Evolutionary conservation across 306 rosid genomes (phyloP), one percentile per base, ranked within the genome.

Genomic region (Argentina anserina): DNA sequence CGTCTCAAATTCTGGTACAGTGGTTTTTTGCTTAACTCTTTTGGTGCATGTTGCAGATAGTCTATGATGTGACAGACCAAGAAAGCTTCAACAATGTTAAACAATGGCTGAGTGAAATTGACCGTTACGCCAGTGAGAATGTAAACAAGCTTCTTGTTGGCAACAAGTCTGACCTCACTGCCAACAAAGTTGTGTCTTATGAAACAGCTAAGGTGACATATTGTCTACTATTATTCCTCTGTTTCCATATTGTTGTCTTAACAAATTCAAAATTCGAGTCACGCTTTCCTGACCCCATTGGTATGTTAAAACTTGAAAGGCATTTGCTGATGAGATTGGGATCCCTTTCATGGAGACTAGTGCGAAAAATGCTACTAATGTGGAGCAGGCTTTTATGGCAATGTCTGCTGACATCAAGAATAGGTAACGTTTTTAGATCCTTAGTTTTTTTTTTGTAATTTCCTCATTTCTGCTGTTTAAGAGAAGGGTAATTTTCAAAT

Each of bases 61-160:
- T 85, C 21, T 85, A 85, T 72, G 89, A 85, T 37, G 89, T 85
- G 65, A 85, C 89, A 0, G 87, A 85, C 81, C 87, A 85, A 76
- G 89, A 85, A 53, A 85, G 89, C 80, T 85, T 85, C 55, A 79
- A 82, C 41, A 77, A 85, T 60, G 89, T 85, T 9, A 82, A 83
- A 73, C 80, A 80, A 46, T 85, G 89, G 89, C 42, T 85, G 67
- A 83, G 73, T 25, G 89, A 85, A 61, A 85, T 85, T 55, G 87
- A 85, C 67, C 81, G 83, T 33, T 85, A 78, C 8, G 84, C 89
- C 11, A 85, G 81, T 63, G 85, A 80, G 62, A 85, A 82, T 25
- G 89, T 85, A 6, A 85, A 80, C 83, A 85, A 85, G 83, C 87
- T 85, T 72, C 73, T 85, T 52, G 89, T 85, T 56, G 87, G 89